Evolutionary conservation across 2,329 filamentous ascomycete species (phyloP).

Genomic region (Talaromyces sp.): DNA sequence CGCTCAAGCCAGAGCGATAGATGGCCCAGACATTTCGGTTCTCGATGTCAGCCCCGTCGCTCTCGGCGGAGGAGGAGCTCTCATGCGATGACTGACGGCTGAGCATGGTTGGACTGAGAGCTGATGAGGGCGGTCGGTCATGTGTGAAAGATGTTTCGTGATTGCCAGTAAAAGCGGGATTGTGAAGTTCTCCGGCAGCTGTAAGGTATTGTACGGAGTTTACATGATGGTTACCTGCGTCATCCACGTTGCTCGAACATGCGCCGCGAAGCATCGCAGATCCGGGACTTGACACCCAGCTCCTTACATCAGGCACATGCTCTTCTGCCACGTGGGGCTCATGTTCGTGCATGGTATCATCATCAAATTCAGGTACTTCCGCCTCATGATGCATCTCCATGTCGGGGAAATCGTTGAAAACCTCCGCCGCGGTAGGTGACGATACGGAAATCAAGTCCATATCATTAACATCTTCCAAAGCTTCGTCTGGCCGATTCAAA

Average conservation of each 20-base stretch:
- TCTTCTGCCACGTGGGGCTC: not conserved
- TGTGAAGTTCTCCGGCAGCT: not conserved
- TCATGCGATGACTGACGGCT: not conserved
- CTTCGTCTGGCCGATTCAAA: constrained; percentile 19
- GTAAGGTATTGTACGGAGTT: not conserved
- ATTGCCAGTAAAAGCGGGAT: not conserved
- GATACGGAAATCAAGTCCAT: constrained; percentile 2
- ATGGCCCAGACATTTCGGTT: constrained; percentile 16
- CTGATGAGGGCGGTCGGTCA: constrained; percentile 10
- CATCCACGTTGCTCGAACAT: not conserved
- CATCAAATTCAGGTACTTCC: not conserved
- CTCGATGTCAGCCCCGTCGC: not conserved
- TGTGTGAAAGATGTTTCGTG: not conserved
- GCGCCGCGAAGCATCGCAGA: constrained; percentile 1
- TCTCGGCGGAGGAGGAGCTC: constrained; percentile 10
- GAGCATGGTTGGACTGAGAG: constrained; percentile 11
- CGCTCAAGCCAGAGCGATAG: constrained; percentile 17
- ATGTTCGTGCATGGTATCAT: not conserved
- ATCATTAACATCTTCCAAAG: constrained; percentile 11
- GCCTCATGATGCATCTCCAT: constrained; percentile 2
- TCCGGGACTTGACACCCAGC: constrained; percentile 1
- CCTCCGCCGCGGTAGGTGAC: not conserved
- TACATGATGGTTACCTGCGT: not conserved
- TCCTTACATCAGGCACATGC: not conserved
- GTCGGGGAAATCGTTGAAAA: not conserved